phyloP scores from a whole-genome alignment of 176 grass and related monocot species.

The Typha latifolia region DNA sequence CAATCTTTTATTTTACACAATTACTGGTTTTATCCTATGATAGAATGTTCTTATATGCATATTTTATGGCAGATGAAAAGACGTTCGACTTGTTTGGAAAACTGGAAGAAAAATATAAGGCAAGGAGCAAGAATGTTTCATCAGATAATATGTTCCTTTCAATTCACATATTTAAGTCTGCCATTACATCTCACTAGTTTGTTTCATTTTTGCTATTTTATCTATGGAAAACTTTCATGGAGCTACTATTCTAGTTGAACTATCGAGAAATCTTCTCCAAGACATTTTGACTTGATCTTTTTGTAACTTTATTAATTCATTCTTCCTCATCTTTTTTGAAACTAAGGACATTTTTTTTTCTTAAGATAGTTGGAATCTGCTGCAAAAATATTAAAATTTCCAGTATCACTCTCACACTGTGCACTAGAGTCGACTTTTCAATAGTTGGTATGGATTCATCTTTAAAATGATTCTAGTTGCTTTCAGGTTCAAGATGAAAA shows the following conservation, averaged over 20 bases:
- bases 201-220: not conserved
- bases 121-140: conserved; percentile 2
- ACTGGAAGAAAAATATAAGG: conserved; percentile 38
- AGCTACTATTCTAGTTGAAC: not conserved
- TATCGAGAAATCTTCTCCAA: not conserved
- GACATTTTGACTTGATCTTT: not conserved
- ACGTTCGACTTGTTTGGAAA: conserved; percentile 29
- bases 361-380: too few species aligned
- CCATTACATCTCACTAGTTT: not conserved
- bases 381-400: too few species aligned
- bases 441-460: not conserved
- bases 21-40: not conserved
- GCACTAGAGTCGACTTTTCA: too few species aligned
- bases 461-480: not conserved
- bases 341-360: too few species aligned
- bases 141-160: not conserved
- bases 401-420: too few species aligned
- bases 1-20: not conserved
- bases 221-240: too few species aligned
- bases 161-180: not conserved
- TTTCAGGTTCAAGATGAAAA: conserved; percentile 34
- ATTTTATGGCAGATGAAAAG: conserved; percentile 24
- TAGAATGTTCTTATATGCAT: not conserved
- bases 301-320: not conserved
- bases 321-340: not conserved